Base-by-base conservation (phyloP, 306 rosid genomes). In the Lathyrus sativus region DNA sequence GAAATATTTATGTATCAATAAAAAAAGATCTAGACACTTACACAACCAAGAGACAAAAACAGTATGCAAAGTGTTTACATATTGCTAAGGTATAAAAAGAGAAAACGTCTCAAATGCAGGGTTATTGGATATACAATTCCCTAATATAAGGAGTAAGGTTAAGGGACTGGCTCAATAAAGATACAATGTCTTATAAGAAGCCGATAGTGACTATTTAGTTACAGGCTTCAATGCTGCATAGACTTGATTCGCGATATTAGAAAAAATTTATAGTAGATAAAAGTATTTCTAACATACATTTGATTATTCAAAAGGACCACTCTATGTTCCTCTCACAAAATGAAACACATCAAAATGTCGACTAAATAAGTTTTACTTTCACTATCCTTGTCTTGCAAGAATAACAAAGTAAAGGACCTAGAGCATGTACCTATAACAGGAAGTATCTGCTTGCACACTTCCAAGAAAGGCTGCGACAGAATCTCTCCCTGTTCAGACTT, bases 391-490 rank as follows among this genome's bases (percentile, higher is more conserved):
- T 24, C 38, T 28, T 18, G 12, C 11, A 10, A 37, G 43, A 67
- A 24, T 46, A 53, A 65, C 31, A 59, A 60, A 49, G 55, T 53
- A 79, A 46, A 28, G 72, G 70, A 19, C 46, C 6, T 61, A 55
- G 74, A 61, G 14, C 17, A 65, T 24, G 75, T 71, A 93, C 98
- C 99, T 62, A 93, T 88, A 65, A 93, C 85, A 70, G 99, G 99
- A 72, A 90, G 77, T 74, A 93, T 87, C 37, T 80, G 89, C 76
- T 87, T 90, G 97, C 99, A 93, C 7, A 76, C 97, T 7, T 90
- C 95, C 91, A 93, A 81, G 82, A 93, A 93, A 70, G 91, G 95
- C 83, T 72, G 67, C 58, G 93, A 84, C 67, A 88, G 69, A 74
- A 88, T 81, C 68, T 93, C 97, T 57, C 91, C 99, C 65, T 80